Conservation (phyloP, 257 asterid species). For the Coffea eugenioides region DNA sequence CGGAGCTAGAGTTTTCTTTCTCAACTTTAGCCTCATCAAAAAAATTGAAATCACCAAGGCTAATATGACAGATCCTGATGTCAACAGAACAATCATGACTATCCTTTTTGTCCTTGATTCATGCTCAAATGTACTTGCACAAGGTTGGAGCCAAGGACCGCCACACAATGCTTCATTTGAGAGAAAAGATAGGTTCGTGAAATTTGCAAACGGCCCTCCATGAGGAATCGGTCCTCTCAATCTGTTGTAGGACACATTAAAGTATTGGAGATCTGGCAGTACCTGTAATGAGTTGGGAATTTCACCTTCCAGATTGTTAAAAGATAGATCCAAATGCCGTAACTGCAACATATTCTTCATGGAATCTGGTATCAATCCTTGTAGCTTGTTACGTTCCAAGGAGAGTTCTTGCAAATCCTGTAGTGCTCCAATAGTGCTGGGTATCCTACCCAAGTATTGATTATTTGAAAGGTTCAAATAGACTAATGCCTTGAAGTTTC, state of each 20-base stretch:
- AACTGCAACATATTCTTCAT: neutral
- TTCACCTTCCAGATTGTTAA: neutral
- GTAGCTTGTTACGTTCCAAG: neutral
- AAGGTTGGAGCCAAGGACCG: neutral
- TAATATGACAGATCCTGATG: neutral
- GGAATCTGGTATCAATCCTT: constrained; percentile 5
- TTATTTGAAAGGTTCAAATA: neutral
- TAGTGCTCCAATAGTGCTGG: neutral
- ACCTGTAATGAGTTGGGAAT: neutral
- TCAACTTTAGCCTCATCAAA: neutral
- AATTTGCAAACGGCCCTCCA: neutral
- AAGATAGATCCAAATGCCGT: neutral
- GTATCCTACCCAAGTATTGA: neutral
- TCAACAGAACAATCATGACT: neutral
- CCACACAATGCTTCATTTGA: neutral
- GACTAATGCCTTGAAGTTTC: neutral
- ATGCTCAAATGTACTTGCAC: neutral
- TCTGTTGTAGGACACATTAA: neutral
- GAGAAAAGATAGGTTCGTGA: neutral
- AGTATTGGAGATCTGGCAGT: neutral
- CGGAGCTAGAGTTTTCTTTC: neutral
- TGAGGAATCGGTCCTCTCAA: neutral
- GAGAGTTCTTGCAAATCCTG: neutral
- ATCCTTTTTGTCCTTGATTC: neutral
- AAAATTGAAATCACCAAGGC: neutral